Conservation (phyloP, 768 basidiomycete genomes). For the Suillus clintonianus region DNA sequence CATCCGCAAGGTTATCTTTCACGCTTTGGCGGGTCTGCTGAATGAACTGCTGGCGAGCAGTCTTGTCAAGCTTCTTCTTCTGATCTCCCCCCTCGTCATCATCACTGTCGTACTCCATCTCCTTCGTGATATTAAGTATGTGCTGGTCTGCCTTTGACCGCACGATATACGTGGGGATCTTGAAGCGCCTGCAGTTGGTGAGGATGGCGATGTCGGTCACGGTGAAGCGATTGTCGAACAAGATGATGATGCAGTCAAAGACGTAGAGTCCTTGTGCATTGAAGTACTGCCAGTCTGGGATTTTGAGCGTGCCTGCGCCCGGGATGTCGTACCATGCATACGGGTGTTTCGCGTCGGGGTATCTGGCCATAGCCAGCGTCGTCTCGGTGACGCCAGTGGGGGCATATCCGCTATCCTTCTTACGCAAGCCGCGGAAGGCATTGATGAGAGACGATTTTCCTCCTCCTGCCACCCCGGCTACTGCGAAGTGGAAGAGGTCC, state of each 20-base stretch:
- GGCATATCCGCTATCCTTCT: conserved; percentile 23
- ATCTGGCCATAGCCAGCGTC: conserved; percentile 25
- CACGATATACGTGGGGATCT: conserved; percentile 36
- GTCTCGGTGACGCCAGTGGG: conserved; percentile 32
- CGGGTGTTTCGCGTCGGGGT: conserved; percentile 16
- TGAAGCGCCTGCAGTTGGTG: conserved; percentile 27
- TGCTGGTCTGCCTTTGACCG: conserved; percentile 39
- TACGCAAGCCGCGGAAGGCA: conserved; percentile 33
- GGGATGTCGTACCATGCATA: conserved; percentile 40
- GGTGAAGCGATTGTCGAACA: conserved; percentile 36
- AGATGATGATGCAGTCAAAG: conserved; percentile 35
- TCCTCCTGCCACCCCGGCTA: conserved; percentile 34
- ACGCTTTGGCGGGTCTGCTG: conserved; percentile 25
- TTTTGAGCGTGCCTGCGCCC: conserved; percentile 35
- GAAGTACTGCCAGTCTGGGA: conserved; percentile 38
- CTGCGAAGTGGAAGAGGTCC: conserved; percentile 31
- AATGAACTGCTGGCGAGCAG: conserved; percentile 30
- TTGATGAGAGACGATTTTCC: conserved; percentile 40
- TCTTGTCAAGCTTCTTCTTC: conserved; percentile 17
- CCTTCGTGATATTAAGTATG: conserved; percentile 20
- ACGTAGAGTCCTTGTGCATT: conserved; percentile 37
- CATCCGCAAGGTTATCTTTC: conserved; percentile 23
- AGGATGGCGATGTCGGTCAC: conserved; percentile 36
- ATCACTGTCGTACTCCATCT: conserved; percentile 24
- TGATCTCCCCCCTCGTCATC: conserved; percentile 5